These are phyloP conservation scores for Aspergillus vadensis DNA, from an alignment of 2,329 filamentous ascomycete genomes.

Conservation along the genomic window DNA sequence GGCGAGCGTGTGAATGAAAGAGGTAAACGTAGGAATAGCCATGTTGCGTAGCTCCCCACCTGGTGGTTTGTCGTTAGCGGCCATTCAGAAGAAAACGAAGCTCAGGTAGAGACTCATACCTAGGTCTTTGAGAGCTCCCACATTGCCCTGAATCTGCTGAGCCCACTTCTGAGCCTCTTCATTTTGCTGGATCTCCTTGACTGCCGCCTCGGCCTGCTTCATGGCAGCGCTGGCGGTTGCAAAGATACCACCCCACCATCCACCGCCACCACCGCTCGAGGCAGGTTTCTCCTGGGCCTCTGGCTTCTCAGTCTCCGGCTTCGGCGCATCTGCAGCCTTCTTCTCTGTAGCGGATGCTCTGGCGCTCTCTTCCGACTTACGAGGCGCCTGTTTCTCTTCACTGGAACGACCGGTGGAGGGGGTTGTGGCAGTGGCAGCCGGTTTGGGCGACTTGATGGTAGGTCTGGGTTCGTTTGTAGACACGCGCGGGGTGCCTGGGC, in stretches of 20 bases:
- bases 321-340: slow-evolving; percentile 60
- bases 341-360: slow-evolving; percentile 71
- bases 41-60: slow-evolving; percentile 84
- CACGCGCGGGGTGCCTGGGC: slow-evolving; percentile 79
- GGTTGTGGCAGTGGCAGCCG: slow-evolving; percentile 44
- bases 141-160: slow-evolving; percentile 88
- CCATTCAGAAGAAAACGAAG: too few species aligned
- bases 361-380: slow-evolving; percentile 78
- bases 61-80: slow-evolving; percentile 50
- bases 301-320: slow-evolving; percentile 45
- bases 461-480: slow-evolving; percentile 51
- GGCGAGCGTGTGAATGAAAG: slow-evolving; percentile 90
- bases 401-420: slow-evolving; percentile 55
- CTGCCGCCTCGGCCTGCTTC: slow-evolving; percentile 88
- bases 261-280: slow-evolving; percentile 64
- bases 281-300: slow-evolving; percentile 47
- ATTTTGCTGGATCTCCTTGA: slow-evolving; percentile 93
- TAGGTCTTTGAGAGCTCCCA: slow-evolving; percentile 72
- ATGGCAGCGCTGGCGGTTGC: slow-evolving; percentile 73
- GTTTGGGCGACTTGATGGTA: slow-evolving; percentile 58
- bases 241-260: slow-evolving; percentile 87
- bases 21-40: slow-evolving; percentile 91
- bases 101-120: slow-evolving; percentile 60
- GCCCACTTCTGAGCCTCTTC: slow-evolving; percentile 97
- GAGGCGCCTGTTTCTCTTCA: slow-evolving; percentile 63